phyloP scores from a whole-genome alignment of 768 basidiomycete species.

The Xerocomellus chrysenteron region DNA sequence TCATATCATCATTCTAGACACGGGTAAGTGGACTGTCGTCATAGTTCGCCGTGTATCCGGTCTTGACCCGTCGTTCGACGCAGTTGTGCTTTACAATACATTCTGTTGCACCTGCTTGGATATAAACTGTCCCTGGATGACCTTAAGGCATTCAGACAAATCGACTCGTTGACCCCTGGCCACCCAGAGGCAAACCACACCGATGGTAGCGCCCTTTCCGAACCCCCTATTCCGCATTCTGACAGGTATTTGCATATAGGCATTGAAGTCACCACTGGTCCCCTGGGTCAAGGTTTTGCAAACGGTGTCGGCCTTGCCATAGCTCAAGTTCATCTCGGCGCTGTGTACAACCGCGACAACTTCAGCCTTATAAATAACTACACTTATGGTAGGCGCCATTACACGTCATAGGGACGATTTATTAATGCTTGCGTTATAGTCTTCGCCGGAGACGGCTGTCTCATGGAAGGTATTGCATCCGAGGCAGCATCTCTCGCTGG shows the following conservation, averaged over 20 bases:
- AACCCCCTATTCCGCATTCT: slow-evolving; percentile 5
- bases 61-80: slow-evolving; percentile 7
- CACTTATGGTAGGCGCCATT: slow-evolving; percentile 68
- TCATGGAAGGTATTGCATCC: slow-evolving; percentile 95
- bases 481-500: slow-evolving; percentile 93
- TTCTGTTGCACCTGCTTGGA: slow-evolving; percentile 86
- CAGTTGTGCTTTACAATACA: slow-evolving; percentile 93
- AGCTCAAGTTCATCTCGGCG: slow-evolving; percentile 86
- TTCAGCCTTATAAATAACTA: slow-evolving; percentile 83
- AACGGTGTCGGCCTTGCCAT: slow-evolving; percentile 94
- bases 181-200: slow-evolving; percentile 83
- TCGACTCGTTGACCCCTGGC: slow-evolving; percentile 88
- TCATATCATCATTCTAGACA: slow-evolving; percentile 46
- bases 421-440: slow-evolving; percentile 41
- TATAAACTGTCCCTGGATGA: slow-evolving; percentile 93
- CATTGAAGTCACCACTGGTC: slow-evolving; percentile 92
- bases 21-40: slow-evolving; percentile 50
- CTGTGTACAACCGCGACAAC: slow-evolving; percentile 85
- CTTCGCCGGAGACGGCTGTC: slow-evolving; percentile 92
- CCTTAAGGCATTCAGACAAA: slow-evolving; percentile 89
- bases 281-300: slow-evolving; percentile 91
- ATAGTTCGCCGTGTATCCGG: neutral
- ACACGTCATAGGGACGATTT: neutral
- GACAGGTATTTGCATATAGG: slow-evolving; percentile 36
- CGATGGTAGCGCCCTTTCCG: slow-evolving; percentile 42